A percentile compares a stretch with the other conserved stretches of the same genome.
Evolutionary conservation across 371 early-diverging fungal species (phyloP).

Genomic region (Thermomucor indicae-seudaticae): DNA sequence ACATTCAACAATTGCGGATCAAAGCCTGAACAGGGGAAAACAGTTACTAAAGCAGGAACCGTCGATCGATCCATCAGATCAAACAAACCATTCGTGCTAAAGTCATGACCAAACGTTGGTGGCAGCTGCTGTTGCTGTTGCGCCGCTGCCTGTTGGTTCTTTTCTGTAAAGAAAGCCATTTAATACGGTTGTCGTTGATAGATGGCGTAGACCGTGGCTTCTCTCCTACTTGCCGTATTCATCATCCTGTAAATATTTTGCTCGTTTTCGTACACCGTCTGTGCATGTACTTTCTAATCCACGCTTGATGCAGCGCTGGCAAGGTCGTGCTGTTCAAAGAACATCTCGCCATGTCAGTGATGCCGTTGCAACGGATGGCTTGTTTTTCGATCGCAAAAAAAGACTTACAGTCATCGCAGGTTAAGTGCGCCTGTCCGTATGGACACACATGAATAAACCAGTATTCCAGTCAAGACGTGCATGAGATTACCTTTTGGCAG

Average conservation of each 20-base stretch:
- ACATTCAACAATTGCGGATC: constrained; percentile 21
- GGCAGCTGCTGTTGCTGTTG: constrained; percentile 40
- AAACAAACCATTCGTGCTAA: constrained; percentile 14
- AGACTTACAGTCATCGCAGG: constrained; percentile 33
- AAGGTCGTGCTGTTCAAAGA: constrained; percentile 24
- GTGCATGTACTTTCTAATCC: constrained; percentile 28
- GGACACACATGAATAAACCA: constrained; percentile 1
- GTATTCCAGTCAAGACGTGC: background rate
- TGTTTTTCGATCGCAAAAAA: background rate
- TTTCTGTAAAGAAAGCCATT: background rate
- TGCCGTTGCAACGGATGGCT: background rate
- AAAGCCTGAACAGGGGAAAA: constrained; percentile 1
- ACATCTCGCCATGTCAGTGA: background rate
- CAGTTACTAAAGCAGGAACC: background rate
- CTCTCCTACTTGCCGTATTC: constrained; percentile 14
- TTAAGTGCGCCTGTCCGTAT: constrained; percentile 23
- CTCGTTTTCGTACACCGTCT: constrained; percentile 37
- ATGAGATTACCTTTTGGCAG: constrained; percentile 35
- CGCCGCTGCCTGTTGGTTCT: constrained; percentile 8
- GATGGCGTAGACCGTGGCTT: constrained; percentile 8
- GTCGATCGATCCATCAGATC: too few relatives aligned
- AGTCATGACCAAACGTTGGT: constrained; percentile 12
- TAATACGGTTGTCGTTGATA: background rate
- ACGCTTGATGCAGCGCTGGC: constrained; percentile 34
- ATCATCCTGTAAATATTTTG: constrained; percentile 75